Conservation (phyloP, 1,139 yeast genomes). For the Lodderomyces jiufengensis region DNA sequence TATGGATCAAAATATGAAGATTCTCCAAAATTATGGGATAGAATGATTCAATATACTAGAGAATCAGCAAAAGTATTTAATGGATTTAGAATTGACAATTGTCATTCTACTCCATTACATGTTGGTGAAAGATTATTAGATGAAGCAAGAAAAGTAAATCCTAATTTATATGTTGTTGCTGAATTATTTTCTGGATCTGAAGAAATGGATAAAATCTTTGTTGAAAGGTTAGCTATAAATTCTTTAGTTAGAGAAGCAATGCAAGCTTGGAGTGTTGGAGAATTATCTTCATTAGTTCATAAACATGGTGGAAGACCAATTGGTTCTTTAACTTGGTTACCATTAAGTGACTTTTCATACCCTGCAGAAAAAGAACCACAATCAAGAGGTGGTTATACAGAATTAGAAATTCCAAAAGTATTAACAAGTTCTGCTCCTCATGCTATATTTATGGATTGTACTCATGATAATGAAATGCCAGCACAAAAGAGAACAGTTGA, state of each 20-base stretch:
- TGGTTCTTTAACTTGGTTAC: conserved; percentile 81
- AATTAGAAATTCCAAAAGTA: conserved; percentile 61
- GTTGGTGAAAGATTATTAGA: conserved; percentile 89
- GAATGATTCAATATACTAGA: conserved; percentile 78
- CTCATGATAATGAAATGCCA: conserved; percentile 93
- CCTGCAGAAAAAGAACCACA: conserved; percentile 49
- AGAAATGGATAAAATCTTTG: conserved; percentile 83
- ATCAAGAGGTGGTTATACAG: conserved; percentile 43
- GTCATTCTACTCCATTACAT: conserved; percentile 93
- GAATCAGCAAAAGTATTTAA: conserved; percentile 72
- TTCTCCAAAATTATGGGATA: conserved; percentile 84
- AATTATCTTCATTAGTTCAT: conserved; percentile 81
- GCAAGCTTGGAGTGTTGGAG: conserved; percentile 92
- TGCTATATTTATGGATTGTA: conserved; percentile 95
- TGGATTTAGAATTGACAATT: conserved; percentile 92
- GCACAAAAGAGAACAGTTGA: conserved; percentile 86
- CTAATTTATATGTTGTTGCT: conserved; percentile 88
- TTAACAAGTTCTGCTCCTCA: conserved; percentile 73
- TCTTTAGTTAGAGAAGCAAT: conserved; percentile 92
- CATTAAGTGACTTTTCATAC: conserved; percentile 67
- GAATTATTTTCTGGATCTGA: conserved; percentile 93
- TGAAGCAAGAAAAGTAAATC: conserved; percentile 80
- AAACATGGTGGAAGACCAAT: conserved; percentile 94
- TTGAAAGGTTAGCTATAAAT: conserved; percentile 84
- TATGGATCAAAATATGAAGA: conserved; percentile 76